phyloP scores from a whole-genome alignment of 2,329 filamentous ascomycete species.

The Aspergillus pseudoglaucus region DNA sequence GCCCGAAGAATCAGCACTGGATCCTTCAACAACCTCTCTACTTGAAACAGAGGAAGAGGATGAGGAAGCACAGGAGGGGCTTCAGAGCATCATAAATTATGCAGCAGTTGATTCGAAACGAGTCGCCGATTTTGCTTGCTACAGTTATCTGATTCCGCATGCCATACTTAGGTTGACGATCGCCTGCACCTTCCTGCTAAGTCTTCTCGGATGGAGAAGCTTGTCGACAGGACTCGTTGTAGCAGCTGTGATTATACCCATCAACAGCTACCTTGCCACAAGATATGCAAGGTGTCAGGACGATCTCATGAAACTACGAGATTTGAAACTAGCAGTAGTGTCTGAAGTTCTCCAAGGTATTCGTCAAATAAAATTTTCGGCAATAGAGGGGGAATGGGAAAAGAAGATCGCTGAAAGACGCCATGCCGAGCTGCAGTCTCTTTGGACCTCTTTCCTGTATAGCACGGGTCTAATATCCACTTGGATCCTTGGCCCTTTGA shows the following conservation, averaged over 20 bases:
- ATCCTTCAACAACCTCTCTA: slow-evolving; percentile 2
- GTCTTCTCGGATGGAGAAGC: slow-evolving; percentile 64
- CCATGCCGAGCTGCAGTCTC: slow-evolving; percentile 56
- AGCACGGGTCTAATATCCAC: slow-evolving; percentile 59
- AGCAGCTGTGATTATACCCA: slow-evolving; percentile 57
- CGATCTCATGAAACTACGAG: slow-evolving; percentile 65
- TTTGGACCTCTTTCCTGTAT: slow-evolving; percentile 60
- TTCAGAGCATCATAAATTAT: slow-evolving; percentile 68
- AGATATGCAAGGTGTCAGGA: slow-evolving; percentile 60
- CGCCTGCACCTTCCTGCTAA: slow-evolving; percentile 58
- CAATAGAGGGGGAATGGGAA: slow-evolving; percentile 68
- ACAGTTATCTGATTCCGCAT: slow-evolving; percentile 58
- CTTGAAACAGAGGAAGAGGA: slow-evolving; percentile 37
- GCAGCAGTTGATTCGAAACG: slow-evolving; percentile 68
- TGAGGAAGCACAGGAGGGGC: slow-evolving; percentile 47
- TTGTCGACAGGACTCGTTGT: slow-evolving; percentile 59
- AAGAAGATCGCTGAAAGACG: slow-evolving; percentile 59
- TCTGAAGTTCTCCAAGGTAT: slow-evolving; percentile 71
- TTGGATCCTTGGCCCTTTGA: slow-evolving; percentile 66
- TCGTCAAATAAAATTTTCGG: slow-evolving; percentile 75
- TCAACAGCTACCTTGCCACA: slow-evolving; percentile 62
- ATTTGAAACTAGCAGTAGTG: slow-evolving; percentile 65
- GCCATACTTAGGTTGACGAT: slow-evolving; percentile 58
- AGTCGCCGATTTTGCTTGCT: slow-evolving; percentile 60
- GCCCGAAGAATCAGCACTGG: slow-evolving; percentile 19